These are phyloP conservation scores for Alternaria rosae DNA, from an alignment of 2,329 filamentous ascomycete genomes.

Conservation along the genomic window DNA sequence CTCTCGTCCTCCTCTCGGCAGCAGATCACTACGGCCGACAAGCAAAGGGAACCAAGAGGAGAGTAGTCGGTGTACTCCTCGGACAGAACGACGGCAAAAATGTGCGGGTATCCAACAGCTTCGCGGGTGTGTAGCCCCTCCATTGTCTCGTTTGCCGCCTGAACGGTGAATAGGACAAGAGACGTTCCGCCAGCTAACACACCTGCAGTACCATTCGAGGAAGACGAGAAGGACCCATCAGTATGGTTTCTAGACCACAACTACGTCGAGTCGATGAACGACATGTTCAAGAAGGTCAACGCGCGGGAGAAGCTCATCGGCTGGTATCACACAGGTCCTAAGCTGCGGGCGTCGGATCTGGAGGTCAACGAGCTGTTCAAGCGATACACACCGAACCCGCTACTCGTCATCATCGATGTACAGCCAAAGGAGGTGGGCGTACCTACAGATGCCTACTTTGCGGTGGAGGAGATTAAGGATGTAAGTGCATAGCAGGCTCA, in stretches of 20 bases:
- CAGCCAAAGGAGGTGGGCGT: slow-evolving; percentile 98
- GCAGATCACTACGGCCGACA: slow-evolving; percentile 98
- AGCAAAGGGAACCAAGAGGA: slow-evolving; percentile 83
- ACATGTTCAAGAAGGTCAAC: slow-evolving; percentile 99
- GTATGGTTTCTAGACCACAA: slow-evolving; percentile 99
- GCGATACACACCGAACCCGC: slow-evolving; percentile 94
- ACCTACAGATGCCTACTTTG: slow-evolving; percentile 98
- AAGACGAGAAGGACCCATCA: slow-evolving; percentile 97
- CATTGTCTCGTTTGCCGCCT: slow-evolving; percentile 24
- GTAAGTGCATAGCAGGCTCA: slow-evolving; percentile 61
- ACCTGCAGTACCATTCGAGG: slow-evolving; percentile 87
- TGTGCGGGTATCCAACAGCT: slow-evolving; percentile 98
- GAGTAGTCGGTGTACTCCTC: slow-evolving; percentile 92
- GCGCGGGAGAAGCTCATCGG: slow-evolving; percentile 98
- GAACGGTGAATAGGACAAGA: not conserved
- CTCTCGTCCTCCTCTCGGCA: slow-evolving; percentile 94
- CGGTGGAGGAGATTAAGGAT: slow-evolving; percentile 99
- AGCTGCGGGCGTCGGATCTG: slow-evolving; percentile 93
- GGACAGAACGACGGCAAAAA: slow-evolving; percentile 97
- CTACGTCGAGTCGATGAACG: slow-evolving; percentile 99
- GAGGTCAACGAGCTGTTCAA: slow-evolving; percentile 99
- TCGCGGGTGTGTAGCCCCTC: slow-evolving; percentile 73
- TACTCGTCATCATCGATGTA: slow-evolving; percentile 97
- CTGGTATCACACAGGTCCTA: slow-evolving; percentile 99
- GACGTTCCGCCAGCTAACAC: slow-evolving; percentile 30